Base-by-base conservation (phyloP, 1,284 basidiomycete species). In the Naganishia sp. region DNA sequence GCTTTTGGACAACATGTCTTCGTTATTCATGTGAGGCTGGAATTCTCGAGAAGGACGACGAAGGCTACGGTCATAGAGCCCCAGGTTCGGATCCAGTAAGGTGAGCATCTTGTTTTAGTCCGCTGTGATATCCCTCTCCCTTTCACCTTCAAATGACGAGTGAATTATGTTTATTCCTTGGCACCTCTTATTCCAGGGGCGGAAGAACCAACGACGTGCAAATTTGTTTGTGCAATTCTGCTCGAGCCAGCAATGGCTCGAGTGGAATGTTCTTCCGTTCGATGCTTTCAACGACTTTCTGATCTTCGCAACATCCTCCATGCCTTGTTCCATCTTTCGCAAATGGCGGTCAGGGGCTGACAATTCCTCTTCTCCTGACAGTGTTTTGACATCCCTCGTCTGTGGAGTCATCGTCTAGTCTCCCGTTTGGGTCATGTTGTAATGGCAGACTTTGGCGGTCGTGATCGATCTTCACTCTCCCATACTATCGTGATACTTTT, bases 171-270 rank as follows among this genome's bases (percentile, higher is more conserved):
- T 39, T 61, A 61, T 61, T 61, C 59, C 59, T 61, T 61, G 59
- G 59, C 59, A 61, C 59, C 59, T 61, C 59, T 61, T 61, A 61
- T 61, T 61, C 59, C 59, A 61, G 59, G 59, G 59, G 59, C 59
- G 59, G 25, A 21, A 52, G 59, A 61, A 50, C 36, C 59, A 61
- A 52, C 48, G 59, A 61, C 59, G 59, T 50, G 36, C 48, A 61
- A 50, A 61, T 36, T 52, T 42, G 59, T 61, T 50, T 61, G 57
- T 42, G 18, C 59, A 61, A 61, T 61, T 61, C 43, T 39, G 23
- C 25, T 61, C 49, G 59, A 15, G 18, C 39, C 59, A 61, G 59
- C 39, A 61, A 61, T 52, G 59, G 31, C 25, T 52, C 42, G 59
- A 28, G 23, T 39, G 48, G 59, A 52, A 61, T 61, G 48, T 50